A percentile compares a stretch with the other conserved stretches of the same genome.
phyloP scores from a whole-genome alignment of 106 monocot genomes.

The Dendrobium chrysotoxum region DNA sequence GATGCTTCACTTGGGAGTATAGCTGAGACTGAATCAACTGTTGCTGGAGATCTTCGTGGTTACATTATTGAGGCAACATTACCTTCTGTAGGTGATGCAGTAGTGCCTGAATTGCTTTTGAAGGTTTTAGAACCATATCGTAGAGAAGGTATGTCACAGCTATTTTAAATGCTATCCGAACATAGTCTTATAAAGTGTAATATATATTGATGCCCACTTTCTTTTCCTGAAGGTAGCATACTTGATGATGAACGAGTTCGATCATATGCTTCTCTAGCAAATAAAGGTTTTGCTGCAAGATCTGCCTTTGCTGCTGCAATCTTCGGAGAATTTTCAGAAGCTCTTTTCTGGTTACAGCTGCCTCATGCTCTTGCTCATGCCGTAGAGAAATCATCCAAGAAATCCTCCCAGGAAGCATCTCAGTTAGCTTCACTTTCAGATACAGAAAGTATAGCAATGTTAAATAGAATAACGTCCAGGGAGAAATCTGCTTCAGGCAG shows the following conservation, averaged over 20 bases:
- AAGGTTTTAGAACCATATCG: conserved; percentile 90
- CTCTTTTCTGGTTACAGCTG: conserved; percentile 90
- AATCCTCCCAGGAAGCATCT: conserved; percentile 26
- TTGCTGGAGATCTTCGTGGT: conserved; percentile 69
- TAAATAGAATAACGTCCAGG: conserved; percentile 35
- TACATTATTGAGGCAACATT: conserved; percentile 77
- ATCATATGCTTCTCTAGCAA: conserved; percentile 64
- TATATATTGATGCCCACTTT: conserved; percentile 8
- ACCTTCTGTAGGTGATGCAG: conserved; percentile 80
- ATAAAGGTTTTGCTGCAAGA: conserved; percentile 71
- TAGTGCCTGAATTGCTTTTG: conserved; percentile 89
- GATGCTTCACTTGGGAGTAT: conserved; percentile 27
- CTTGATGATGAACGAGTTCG: conserved; percentile 76
- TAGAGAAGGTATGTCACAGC: conserved; percentile 53
- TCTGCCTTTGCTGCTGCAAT: conserved; percentile 94
- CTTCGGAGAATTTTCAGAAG: conserved; percentile 89
- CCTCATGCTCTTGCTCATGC: conserved; percentile 79
- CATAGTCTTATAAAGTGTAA: background rate
- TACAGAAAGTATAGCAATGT: conserved; percentile 30
- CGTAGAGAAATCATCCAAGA: conserved; percentile 50
- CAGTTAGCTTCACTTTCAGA: conserved; percentile 26
- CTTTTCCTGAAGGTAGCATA: conserved; percentile 52
- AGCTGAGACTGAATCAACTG: conserved; percentile 34
- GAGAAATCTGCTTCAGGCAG: conserved; percentile 32
- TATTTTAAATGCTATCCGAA: background rate